Base-by-base conservation (phyloP, 2,329 filamentous ascomycete genomes). In the Colletotrichum sp. region DNA sequence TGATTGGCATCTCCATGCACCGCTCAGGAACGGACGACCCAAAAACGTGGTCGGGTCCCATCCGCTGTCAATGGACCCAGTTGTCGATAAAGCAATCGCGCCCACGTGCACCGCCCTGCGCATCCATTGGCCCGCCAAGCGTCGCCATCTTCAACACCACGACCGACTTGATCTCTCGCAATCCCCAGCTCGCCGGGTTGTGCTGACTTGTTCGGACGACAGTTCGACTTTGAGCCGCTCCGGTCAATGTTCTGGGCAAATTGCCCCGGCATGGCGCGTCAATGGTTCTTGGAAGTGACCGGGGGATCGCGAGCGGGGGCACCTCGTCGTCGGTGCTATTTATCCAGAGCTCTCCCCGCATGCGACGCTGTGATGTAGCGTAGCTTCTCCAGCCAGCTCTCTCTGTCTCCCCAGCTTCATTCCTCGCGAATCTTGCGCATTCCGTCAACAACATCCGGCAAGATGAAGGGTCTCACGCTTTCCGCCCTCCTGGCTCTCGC, bases 381-480 rank as follows among this genome's bases (percentile, higher is more conserved):
- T 70, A 66, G 43, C 57, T 57, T 52, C 26, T 69, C 15, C 61
- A 63, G n/a, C 43, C n/a, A 21, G 43, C 43, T 52, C n/a, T 52
- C n/a, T 21, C n/a, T 6, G 6, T 13, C 43, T 48, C 43, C 18
- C 52, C 39, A 63, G 67, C 57, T 70, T 7, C 59, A 5, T 39
- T 5, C 28, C 16, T 76, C 6, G n/a, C 43, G n/a, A 52, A 52
- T 52, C 66, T 57, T 32, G 64, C 39, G 18, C 71, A 55, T 57
- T 10, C 16, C 18, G 43, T 75, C 66, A 61, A 66, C 52, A 28
- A 63, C 6, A 10, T 60, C 64, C 87, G 48, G 7, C 69, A 78
- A 78, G 57, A 86, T 86, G 84, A 85, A 83, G 80, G 70, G 79
- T 24, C 78, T 81, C 30, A 71, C 79, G 13, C 61, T 85, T 65